Base-by-base conservation (phyloP, 306 rosid species). In the Trifolium pratense region DNA sequence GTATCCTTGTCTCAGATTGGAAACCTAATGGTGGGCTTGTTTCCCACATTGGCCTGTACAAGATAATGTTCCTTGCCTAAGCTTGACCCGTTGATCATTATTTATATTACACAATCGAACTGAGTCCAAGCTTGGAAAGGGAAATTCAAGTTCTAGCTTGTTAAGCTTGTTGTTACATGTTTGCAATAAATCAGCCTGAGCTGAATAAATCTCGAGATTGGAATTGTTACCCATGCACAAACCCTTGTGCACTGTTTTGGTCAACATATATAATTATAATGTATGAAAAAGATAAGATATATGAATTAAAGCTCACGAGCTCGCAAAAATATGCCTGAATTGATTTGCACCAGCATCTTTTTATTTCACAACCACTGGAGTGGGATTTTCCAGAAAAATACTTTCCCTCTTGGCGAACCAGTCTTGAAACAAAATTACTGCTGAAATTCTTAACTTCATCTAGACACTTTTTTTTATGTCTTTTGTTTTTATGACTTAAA, bases 151-250 rank as follows among this genome's bases (percentile, higher is more conserved):
- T 80, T 68, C 59, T 76, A 62, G 58, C 75, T 69, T 56, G 71
- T 56, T 52, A 68, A 66, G 68, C 48, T 84, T 66, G 57, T 83
- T 66, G 56, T 75, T 46, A 56, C 45, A 31, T 68, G 75, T 72
- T 76, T 84, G 77, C 75, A 45, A 72, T 71, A 76, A 55, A 46
- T 71, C 55, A 68, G 73, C 59, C 68, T 58, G 23, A 75, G 70
- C 56, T 75, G 76, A 71, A 60, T 32, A 53, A 59, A 51, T 49
- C 59, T 66, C 75, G 39, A 48, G 78, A 43, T 65, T 60, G 51
- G 65, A 73, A 71, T 79, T 43, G 32, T 74, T 61, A 16, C n/a
- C 34, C 26, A 8, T 58, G 63, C 68, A 65, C 26, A 58, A 32
- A 32, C 32, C 48, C 65, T 52, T 39, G 37, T 74, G 51, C 75